Conservation (phyloP, 805 yeast species). For the Nematodospora valgi region DNA sequence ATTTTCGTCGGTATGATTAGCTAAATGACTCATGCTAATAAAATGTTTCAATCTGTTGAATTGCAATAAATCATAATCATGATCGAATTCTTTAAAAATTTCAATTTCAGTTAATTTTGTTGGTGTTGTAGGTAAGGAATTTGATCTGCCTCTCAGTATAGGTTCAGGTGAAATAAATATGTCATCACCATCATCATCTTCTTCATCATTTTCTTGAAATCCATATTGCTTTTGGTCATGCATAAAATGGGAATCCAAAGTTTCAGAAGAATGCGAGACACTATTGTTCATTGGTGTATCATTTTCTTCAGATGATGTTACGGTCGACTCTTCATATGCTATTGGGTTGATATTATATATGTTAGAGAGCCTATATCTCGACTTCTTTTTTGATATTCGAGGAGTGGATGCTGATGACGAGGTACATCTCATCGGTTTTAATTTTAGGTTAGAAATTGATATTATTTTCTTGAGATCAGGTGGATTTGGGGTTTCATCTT, state of each 20-base stretch:
- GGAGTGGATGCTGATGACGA: conserved; percentile 11
- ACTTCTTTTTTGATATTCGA: conserved; percentile 37
- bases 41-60: conserved; percentile 20
- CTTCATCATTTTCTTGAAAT: conserved; percentile 1
- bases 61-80: conserved; percentile 16
- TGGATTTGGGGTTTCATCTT: conserved; percentile 3
- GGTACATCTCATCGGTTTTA: conserved; percentile 39
- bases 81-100: conserved; percentile 11
- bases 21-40: conserved; percentile 15
- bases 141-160: conserved; percentile 13
- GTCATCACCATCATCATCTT: conserved; percentile 3
- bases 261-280: conserved; percentile 7
- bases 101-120: conserved; percentile 7
- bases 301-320: conserved; percentile 5
- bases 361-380: conserved; percentile 36
- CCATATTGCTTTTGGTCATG: no score
- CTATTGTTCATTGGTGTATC: conserved; percentile 5
- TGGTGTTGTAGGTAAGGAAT: conserved; percentile 18
- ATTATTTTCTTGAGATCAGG: conserved; percentile 9
- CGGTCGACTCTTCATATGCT: conserved; percentile 17
- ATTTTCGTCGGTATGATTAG: background rate
- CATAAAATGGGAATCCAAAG: conserved; percentile 6
- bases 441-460: conserved; percentile 34
- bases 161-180: conserved; percentile 10
- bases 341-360: conserved; percentile 37